phyloP scores from a whole-genome alignment of 768 basidiomycete species.

The Tylopilus sp. region DNA sequence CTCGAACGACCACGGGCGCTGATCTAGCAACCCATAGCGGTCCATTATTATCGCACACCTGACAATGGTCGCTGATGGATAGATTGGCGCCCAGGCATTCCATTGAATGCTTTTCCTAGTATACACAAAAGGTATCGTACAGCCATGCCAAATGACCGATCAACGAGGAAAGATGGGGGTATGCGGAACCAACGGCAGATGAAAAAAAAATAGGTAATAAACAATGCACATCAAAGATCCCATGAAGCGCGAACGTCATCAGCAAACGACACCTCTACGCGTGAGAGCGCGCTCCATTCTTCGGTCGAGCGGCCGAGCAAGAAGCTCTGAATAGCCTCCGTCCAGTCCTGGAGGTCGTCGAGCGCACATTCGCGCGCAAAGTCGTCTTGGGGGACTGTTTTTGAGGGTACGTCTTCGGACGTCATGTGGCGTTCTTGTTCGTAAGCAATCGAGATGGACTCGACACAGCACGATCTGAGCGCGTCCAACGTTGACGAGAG shows the following conservation, averaged over 20 bases:
- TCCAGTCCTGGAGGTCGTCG: conserved; percentile 32
- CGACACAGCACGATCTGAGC: conserved; percentile 14
- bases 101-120: not conserved
- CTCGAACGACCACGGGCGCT: too few relatives aligned
- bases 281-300: conserved; percentile 17
- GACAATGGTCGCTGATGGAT: not conserved
- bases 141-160: not conserved
- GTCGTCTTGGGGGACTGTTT: conserved; percentile 15
- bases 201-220: not conserved
- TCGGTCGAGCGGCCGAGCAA: conserved; percentile 11
- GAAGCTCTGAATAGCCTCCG: conserved; percentile 18
- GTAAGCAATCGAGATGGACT: conserved; percentile 23
- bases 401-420: not conserved
- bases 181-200: not conserved
- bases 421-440: conserved; percentile 7
- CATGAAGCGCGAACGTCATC: conserved; percentile 19
- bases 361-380: conserved; percentile 30
- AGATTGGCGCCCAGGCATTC: not conserved
- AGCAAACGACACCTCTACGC: conserved; percentile 16
- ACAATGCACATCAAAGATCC: conserved; percentile 16
- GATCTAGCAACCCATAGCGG: too few relatives aligned
- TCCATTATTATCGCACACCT: too few relatives aligned
- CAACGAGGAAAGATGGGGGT: not conserved
- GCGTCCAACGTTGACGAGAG: conserved; percentile 21
- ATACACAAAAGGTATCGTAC: not conserved